These are phyloP conservation scores for Lipomyces japonicus DNA, from an alignment of 805 yeast genomes.

Conservation along the genomic window DNA sequence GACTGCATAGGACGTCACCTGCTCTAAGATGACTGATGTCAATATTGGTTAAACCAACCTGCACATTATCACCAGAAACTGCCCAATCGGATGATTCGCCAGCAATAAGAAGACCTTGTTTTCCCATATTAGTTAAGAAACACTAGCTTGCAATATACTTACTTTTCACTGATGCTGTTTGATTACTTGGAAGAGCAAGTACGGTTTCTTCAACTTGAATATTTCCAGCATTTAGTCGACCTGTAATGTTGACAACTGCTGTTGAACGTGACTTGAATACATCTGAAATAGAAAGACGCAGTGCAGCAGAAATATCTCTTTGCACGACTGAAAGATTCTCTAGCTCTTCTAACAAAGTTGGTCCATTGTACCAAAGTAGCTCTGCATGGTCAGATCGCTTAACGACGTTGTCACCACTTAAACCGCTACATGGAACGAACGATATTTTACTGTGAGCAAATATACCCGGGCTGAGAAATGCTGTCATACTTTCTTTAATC, in stretches of 20 bases:
- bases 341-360: slow-evolving; percentile 42
- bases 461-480: slow-evolving; percentile 55
- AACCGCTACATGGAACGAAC: slow-evolving; percentile 68
- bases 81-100: slow-evolving; percentile 41
- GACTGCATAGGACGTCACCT: slow-evolving; percentile 62
- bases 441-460: slow-evolving; percentile 42
- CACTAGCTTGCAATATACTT: slow-evolving; percentile 20
- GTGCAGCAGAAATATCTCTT: slow-evolving; percentile 42
- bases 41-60: slow-evolving; percentile 41
- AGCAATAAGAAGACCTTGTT: slow-evolving; percentile 10
- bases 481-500: slow-evolving; percentile 48
- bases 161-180: slow-evolving; percentile 31
- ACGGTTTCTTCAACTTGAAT: slow-evolving; percentile 70
- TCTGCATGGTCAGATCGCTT: slow-evolving; percentile 38
- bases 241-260: slow-evolving; percentile 51
- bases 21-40: slow-evolving; percentile 49
- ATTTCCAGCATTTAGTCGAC: slow-evolving; percentile 64
- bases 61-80: slow-evolving; percentile 54
- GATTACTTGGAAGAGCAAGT: slow-evolving; percentile 50
- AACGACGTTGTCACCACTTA: slow-evolving; percentile 62
- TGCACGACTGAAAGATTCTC: slow-evolving; percentile 16
- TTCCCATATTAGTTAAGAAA: neutral
- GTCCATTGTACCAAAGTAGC: slow-evolving; percentile 46
- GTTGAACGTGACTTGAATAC: slow-evolving; percentile 50
- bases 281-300: slow-evolving; percentile 63